Evolutionary conservation across 2,329 filamentous ascomycete species (phyloP), one percentile per base, ranked within the genome.

Genomic region (Diaporthe sp.): DNA sequence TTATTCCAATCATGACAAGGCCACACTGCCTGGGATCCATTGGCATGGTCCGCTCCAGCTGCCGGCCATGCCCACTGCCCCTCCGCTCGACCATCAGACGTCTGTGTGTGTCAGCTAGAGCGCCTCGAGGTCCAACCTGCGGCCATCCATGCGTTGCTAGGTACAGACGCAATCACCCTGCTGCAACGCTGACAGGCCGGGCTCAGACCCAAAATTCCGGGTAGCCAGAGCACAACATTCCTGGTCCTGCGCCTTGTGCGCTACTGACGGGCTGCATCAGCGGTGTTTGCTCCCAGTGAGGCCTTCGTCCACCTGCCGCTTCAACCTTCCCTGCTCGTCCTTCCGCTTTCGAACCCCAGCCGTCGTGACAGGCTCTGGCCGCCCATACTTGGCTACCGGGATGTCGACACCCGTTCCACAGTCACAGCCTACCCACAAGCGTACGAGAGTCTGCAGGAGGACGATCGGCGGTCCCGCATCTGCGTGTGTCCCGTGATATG

Each of bases 141-240:
- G 44, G 61, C 30, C 61, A 25, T 37, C 61, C 61, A 51, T 66
- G 61, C 44, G 44, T 44, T 66, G 6, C 30, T 32, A 51, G 30
- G 22, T 37, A 47, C 63, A 68, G 32, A 53, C 63, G 63, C 63
- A 68, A 68, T 50, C 63, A 44, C 19, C 32, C 44, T 68, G 63
- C 47, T 68, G 63, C 63, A 51, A 68, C 63, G 44, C 63, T 68
- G 63, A 68, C 63, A 68, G 63, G 32, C 63, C 47, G 27, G 63
- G 44, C 63, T 68, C 47, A 53, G 63, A 53, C 63, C 63, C 63
- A 53, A 53, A 68, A 68, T 68, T 68, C 63, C 63, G 63, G 63
- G 47, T 53, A 68, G 53, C 47, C 47, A 53, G 63, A 53, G 32
- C 63, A 68, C 47, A 53, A 39, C 47, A 32, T 53, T 51, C 47